These are phyloP conservation scores for Phytophthora capsici DNA, from an alignment of 352 stramenopile genomes.

Conservation along the genomic window DNA sequence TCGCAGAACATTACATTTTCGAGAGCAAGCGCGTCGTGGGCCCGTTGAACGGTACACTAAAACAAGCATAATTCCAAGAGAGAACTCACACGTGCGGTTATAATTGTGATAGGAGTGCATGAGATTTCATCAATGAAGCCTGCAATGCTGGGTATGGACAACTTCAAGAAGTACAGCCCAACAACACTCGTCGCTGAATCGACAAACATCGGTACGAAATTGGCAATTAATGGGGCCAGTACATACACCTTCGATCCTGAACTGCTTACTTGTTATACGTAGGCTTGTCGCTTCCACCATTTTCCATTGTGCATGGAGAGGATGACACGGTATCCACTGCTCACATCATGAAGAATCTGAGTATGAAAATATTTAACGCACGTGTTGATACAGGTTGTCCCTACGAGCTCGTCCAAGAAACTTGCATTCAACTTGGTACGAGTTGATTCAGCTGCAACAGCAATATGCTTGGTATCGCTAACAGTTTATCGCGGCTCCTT, in stretches of 20 bases:
- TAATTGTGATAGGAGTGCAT: conserved; percentile 50
- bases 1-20: conserved; percentile 77
- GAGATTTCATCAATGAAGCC: conserved; percentile 84
- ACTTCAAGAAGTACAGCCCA: conserved; percentile 65
- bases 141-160: conserved; percentile 63
- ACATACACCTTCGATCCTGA: neutral
- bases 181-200: conserved; percentile 44
- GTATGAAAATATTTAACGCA: neutral
- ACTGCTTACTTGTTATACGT: neutral
- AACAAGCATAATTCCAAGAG: too few relatives aligned
- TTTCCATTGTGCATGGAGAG: conserved; percentile 65
- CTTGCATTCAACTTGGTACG: conserved; percentile 55
- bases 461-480: neutral
- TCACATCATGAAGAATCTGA: neutral
- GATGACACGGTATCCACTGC: conserved; percentile 48
- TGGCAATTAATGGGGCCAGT: neutral
- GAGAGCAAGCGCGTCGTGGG: conserved; percentile 65
- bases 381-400: conserved; percentile 49
- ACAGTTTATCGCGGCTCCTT: neutral
- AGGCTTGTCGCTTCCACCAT: conserved; percentile 52
- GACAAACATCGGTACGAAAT: conserved; percentile 20
- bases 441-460: neutral
- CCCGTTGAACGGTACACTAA: conserved; percentile 54
- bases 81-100: neutral
- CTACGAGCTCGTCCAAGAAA: conserved; percentile 63